Evolutionary conservation across 768 basidiomycete species (phyloP).

Genomic region (Tephrocybe sp.): DNA sequence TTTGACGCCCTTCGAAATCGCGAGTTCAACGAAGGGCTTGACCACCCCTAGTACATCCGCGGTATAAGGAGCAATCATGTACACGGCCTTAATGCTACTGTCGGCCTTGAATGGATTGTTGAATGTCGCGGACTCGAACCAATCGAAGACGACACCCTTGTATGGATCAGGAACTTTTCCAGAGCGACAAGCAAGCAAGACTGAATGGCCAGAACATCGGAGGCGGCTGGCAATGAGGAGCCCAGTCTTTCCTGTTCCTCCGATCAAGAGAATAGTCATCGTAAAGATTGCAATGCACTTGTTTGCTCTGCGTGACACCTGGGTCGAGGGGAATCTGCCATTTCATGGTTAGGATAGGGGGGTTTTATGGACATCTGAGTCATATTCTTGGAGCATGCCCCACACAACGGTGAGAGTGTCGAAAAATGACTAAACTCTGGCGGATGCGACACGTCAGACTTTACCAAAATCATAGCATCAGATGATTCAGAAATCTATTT

Average conservation of each 20-base stretch:
- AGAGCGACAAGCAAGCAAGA: slow-evolving; percentile 28
- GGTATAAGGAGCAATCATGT: slow-evolving; percentile 25
- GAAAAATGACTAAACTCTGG: no score
- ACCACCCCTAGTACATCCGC: slow-evolving; percentile 18
- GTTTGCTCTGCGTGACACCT: no score
- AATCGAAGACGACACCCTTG: slow-evolving; percentile 31
- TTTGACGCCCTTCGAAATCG: slow-evolving; percentile 28
- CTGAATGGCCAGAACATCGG: slow-evolving; percentile 19
- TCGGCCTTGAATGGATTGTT: slow-evolving; percentile 27
- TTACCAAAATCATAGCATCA: no score
- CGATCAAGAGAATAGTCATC: slow-evolving; percentile 31
- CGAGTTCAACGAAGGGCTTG: slow-evolving; percentile 32
- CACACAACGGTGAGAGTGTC: no score
- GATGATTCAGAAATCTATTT: no score
- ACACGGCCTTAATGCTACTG: slow-evolving; percentile 20
- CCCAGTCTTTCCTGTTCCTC: slow-evolving; percentile 33
- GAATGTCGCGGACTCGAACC: slow-evolving; percentile 30
- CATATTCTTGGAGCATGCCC: no score
- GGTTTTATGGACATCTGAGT: no score
- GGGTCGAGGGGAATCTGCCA: no score
- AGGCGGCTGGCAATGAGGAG: slow-evolving; percentile 24
- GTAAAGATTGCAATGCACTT: no score
- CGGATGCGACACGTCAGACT: no score
- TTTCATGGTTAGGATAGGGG: no score
- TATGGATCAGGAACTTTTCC: slow-evolving; percentile 23